Evolutionary conservation across 2,329 filamentous ascomycete species (phyloP).

Genomic region (Pezicula radicicola): DNA sequence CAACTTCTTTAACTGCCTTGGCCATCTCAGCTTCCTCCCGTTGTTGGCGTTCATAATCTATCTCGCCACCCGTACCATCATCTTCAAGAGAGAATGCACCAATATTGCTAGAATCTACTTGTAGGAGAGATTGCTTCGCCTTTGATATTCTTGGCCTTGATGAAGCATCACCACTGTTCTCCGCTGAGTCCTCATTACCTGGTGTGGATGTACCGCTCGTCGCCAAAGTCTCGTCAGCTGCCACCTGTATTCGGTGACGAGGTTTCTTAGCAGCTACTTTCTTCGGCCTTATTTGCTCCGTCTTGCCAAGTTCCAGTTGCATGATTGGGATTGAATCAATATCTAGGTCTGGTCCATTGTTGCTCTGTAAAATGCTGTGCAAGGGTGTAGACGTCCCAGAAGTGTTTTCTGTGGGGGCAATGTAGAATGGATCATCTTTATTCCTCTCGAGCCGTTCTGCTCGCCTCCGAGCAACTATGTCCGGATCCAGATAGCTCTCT

Average conservation of each 20-base stretch:
- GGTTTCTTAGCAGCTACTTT: slow-evolving; percentile 37
- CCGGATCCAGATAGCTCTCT: slow-evolving; percentile 67
- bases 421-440: slow-evolving; percentile 95
- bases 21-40: slow-evolving; percentile 87
- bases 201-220: slow-evolving; percentile 47
- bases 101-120: slow-evolving; percentile 84
- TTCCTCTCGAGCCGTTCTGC: slow-evolving; percentile 79
- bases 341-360: slow-evolving; percentile 77
- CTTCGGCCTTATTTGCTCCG: slow-evolving; percentile 26
- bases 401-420: slow-evolving; percentile 50
- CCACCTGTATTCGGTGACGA: slow-evolving; percentile 63
- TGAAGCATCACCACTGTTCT: slow-evolving; percentile 45
- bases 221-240: slow-evolving; percentile 70
- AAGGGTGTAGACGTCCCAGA: slow-evolving; percentile 72
- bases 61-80: slow-evolving; percentile 30
- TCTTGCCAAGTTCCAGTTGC: slow-evolving; percentile 74
- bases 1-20: slow-evolving; percentile 83
- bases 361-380: slow-evolving; percentile 69
- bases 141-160: slow-evolving; percentile 48
- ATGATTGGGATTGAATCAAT: slow-evolving; percentile 96
- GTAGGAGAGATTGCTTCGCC: slow-evolving; percentile 64
- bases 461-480: slow-evolving; percentile 70
- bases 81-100: slow-evolving; percentile 68
- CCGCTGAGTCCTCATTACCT: slow-evolving; percentile 46
- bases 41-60: slow-evolving; percentile 63